A percentile compares a stretch with the other conserved stretches of the same genome.
phyloP scores from a whole-genome alignment of 768 basidiomycete genomes.

The Fomitopsis pulvina region DNA sequence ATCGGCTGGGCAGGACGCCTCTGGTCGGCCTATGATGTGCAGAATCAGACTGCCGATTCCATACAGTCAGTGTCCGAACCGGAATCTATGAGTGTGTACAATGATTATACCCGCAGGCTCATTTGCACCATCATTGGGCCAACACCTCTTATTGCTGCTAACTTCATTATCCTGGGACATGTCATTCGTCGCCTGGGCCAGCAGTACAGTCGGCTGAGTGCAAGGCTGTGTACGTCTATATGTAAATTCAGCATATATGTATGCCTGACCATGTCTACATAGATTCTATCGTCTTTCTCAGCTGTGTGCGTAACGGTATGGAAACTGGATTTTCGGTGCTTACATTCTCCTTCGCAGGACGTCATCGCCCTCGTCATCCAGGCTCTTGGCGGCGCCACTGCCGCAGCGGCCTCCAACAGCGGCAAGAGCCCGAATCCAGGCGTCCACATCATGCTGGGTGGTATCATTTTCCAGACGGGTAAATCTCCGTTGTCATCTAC shows the following conservation, averaged over 20 bases:
- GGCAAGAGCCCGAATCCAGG: conserved; percentile 12
- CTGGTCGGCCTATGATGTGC: conserved; percentile 7
- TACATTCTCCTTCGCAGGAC: conserved; percentile 22
- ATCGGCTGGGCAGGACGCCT: conserved; percentile 12
- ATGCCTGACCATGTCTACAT: not conserved
- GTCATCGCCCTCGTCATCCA: conserved; percentile 33
- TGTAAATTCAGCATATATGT: not conserved
- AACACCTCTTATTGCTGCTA: conserved; percentile 49
- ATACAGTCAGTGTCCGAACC: conserved; percentile 12
- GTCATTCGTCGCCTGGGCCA: conserved; percentile 39
- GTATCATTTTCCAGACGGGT: conserved; percentile 22
- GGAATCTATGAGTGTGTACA: conserved; percentile 16
- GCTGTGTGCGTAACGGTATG: conserved; percentile 18
- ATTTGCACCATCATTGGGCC: conserved; percentile 25
- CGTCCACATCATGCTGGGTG: conserved; percentile 24
- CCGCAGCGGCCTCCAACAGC: conserved; percentile 15
- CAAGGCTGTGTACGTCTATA: conserved; percentile 20
- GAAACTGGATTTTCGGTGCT: not conserved
- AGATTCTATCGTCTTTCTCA: conserved; percentile 25
- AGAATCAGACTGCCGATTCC: conserved; percentile 5
- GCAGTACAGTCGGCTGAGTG: conserved; percentile 42
- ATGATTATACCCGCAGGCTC: conserved; percentile 5
- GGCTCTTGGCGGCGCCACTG: conserved; percentile 30
- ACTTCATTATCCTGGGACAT: conserved; percentile 46
- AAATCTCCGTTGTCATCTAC: conserved; percentile 4